A percentile compares a stretch with the other conserved stretches of the same genome.
Conservation (phyloP, 306 rosid genomes). For the Glycine tomentella region DNA sequence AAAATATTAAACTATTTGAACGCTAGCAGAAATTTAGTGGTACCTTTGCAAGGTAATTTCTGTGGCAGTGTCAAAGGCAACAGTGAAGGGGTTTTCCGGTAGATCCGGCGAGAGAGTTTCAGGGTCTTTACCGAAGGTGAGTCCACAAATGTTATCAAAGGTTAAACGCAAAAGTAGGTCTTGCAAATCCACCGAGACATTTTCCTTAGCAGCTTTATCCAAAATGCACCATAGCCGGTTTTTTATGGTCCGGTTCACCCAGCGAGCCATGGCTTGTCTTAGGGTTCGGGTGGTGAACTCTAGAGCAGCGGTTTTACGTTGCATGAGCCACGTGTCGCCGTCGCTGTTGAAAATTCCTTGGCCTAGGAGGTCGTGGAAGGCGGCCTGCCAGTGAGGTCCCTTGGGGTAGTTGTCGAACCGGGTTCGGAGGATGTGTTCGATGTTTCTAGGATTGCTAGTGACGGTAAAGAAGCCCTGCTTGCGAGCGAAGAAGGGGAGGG, state of each 20-base stretch:
- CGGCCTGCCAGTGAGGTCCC: slow-evolving; percentile 90
- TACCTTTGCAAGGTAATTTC: slow-evolving; percentile 73
- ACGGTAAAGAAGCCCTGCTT: slow-evolving; percentile 76
- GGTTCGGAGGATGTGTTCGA: slow-evolving; percentile 81
- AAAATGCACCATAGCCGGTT: slow-evolving; percentile 81
- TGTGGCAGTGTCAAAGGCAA: slow-evolving; percentile 81
- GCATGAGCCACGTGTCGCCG: slow-evolving; percentile 91
- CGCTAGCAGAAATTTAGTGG: no score
- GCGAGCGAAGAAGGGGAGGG: slow-evolving; percentile 72
- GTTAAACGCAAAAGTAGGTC: slow-evolving; percentile 85
- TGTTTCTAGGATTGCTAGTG: slow-evolving; percentile 79
- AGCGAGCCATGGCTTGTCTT: slow-evolving; percentile 90
- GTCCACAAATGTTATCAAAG: slow-evolving; percentile 91
- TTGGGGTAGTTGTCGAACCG: slow-evolving; percentile 89
- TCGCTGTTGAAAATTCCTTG: slow-evolving; percentile 96
- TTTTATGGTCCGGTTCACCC: slow-evolving; percentile 90
- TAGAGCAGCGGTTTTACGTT: slow-evolving; percentile 93
- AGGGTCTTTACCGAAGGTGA: slow-evolving; percentile 93
- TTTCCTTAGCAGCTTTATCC: slow-evolving; percentile 68
- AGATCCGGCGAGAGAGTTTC: slow-evolving; percentile 77
- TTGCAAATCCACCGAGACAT: slow-evolving; percentile 72
- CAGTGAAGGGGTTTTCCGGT: slow-evolving; percentile 66
- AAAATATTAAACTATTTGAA: no score
- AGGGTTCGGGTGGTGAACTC: slow-evolving; percentile 92
- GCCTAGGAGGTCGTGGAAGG: slow-evolving; percentile 88